Conservation (phyloP, 2,329 filamentous ascomycete genomes). For the Exophiala calicioides region DNA sequence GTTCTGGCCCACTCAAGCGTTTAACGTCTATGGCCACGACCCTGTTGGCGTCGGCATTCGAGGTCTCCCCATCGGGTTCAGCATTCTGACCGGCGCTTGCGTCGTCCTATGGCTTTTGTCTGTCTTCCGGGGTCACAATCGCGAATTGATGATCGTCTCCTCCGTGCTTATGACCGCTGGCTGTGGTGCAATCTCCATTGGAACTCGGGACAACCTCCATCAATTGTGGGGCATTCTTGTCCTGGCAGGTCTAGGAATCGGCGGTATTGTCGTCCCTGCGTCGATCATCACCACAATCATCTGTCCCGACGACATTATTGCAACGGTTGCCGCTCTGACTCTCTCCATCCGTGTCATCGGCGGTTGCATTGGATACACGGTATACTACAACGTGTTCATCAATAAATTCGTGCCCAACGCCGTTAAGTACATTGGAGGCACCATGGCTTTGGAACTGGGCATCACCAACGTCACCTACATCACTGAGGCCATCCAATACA, state of each 20-base stretch:
- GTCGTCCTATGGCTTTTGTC: constrained; percentile 61
- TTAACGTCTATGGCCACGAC: constrained; percentile 68
- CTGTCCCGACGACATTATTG: constrained; percentile 68
- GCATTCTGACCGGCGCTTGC: constrained; percentile 62
- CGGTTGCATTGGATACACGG: constrained; percentile 64
- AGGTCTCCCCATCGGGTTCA: constrained; percentile 64
- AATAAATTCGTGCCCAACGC: constrained; percentile 50
- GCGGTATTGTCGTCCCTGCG: constrained; percentile 67
- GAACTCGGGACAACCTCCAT: constrained; percentile 54
- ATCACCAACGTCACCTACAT: constrained; percentile 54
- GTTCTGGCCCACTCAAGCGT: constrained; percentile 66
- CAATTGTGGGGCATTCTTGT: constrained; percentile 60
- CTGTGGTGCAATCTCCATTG: constrained; percentile 56
- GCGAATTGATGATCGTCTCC: constrained; percentile 60
- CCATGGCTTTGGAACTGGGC: constrained; percentile 51
- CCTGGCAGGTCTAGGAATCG: constrained; percentile 64
- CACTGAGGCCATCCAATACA: constrained; percentile 54
- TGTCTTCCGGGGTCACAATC: constrained; percentile 59
- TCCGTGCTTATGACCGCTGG: constrained; percentile 66
- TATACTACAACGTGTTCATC: constrained; percentile 56
- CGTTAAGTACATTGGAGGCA: constrained; percentile 51
- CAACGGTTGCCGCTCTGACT: constrained; percentile 67
- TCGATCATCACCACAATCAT: constrained; percentile 70
- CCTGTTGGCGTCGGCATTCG: constrained; percentile 65
- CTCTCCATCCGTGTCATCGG: constrained; percentile 70